Percentiles rank a stretch among this genome's conserved stretches.
Evolutionary conservation across 179 eudicot species (phyloP).

Genomic region (Carnegiea gigantea): DNA sequence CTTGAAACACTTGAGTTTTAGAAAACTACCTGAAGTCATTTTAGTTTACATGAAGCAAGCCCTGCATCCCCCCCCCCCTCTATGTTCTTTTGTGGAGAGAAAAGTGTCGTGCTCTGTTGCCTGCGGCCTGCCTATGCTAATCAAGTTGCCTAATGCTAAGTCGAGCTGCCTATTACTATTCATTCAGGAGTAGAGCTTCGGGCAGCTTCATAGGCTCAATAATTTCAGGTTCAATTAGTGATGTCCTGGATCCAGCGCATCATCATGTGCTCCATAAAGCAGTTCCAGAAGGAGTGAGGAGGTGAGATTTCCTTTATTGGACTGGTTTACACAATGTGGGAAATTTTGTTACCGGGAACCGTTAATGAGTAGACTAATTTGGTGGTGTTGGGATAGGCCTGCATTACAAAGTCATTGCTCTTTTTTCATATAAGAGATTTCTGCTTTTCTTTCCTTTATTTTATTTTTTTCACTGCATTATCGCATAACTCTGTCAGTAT

Average conservation of each 20-base stretch:
- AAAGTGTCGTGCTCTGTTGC: background rate
- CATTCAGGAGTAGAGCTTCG: conserved; percentile 50
- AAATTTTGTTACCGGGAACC: background rate
- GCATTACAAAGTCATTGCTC: background rate
- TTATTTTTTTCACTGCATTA: no score
- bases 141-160: background rate
- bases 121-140: no score
- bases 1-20: background rate
- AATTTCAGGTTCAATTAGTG: conserved; percentile 66
- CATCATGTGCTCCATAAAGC: conserved; percentile 88
- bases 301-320: conserved; percentile 35
- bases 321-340: background rate
- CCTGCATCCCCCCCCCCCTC: no score
- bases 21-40: background rate
- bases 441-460: background rate
- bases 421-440: background rate
- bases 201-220: conserved; percentile 66
- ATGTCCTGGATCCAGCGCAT: conserved; percentile 77
- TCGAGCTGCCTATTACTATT: background rate
- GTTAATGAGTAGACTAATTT: no score
- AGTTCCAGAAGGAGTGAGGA: conserved; percentile 78
- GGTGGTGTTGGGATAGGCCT: no score
- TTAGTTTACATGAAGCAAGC: background rate
- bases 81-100: background rate
- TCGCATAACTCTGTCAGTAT: no score